phyloP scores from a whole-genome alignment of 2,329 filamentous ascomycete genomes.

The Zymoseptoria brevis region DNA sequence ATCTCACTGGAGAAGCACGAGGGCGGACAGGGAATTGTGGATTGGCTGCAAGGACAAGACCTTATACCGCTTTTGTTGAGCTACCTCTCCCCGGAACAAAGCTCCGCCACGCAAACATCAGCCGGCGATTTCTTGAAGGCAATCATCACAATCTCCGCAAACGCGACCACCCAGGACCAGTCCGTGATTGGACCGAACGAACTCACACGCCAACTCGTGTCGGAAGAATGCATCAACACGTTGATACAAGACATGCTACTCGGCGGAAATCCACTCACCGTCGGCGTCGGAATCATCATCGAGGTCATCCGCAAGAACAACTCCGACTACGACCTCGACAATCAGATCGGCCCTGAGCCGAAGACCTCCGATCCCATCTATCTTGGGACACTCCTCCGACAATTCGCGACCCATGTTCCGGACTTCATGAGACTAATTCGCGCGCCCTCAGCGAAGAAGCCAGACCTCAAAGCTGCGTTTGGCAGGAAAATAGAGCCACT shows the following conservation, averaged over 20 bases:
- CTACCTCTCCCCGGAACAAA: slow-evolving; percentile 76
- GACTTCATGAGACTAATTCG: slow-evolving; percentile 89
- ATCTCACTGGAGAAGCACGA: slow-evolving; percentile 92
- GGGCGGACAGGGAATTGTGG: slow-evolving; percentile 83
- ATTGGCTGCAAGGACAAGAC: slow-evolving; percentile 88
- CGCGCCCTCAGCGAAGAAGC: slow-evolving; percentile 64
- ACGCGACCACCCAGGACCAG: slow-evolving; percentile 94
- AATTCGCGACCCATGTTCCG: slow-evolving; percentile 85
- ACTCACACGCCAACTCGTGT: slow-evolving; percentile 88
- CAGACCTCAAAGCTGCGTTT: slow-evolving; percentile 77
- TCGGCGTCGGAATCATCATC: slow-evolving; percentile 94
- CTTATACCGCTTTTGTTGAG: slow-evolving; percentile 80
- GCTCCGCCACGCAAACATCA: slow-evolving; percentile 86
- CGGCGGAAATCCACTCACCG: slow-evolving; percentile 88
- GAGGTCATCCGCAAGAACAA: slow-evolving; percentile 99
- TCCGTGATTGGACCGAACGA: slow-evolving; percentile 99
- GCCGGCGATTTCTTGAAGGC: slow-evolving; percentile 97
- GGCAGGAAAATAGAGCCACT: slow-evolving; percentile 85
- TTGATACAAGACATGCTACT: slow-evolving; percentile 88
- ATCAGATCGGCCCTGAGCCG: slow-evolving; percentile 69
- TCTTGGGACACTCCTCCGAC: slow-evolving; percentile 75
- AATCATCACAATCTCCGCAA: slow-evolving; percentile 97
- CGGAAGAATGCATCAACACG: slow-evolving; percentile 69
- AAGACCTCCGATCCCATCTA: slow-evolving; percentile 93
- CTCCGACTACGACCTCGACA: slow-evolving; percentile 94